Conservation (phyloP, 345 rosid genomes). For the Brassica carinata region DNA sequence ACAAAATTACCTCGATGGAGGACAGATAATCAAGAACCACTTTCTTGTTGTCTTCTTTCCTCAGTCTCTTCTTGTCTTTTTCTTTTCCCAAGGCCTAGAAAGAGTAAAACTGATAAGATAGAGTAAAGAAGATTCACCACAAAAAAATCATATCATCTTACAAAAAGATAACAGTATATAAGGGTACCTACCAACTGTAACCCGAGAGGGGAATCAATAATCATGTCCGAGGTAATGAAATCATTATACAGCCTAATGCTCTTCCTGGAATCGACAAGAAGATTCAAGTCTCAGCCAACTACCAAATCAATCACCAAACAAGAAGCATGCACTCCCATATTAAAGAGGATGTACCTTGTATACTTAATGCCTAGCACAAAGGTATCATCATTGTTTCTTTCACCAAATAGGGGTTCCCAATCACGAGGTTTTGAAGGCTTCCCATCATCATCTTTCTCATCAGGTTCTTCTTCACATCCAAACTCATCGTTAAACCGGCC, state of each 20-base stretch:
- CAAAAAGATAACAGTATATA: background rate
- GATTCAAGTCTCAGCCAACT: conserved; percentile 3
- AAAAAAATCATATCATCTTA: conserved; percentile 8
- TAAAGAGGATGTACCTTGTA: conserved; percentile 57
- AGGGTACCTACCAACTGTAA: conserved; percentile 54
- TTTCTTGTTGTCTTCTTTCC: conserved; percentile 48
- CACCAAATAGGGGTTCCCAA: conserved; percentile 72
- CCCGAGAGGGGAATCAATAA: conserved; percentile 80
- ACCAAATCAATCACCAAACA: background rate
- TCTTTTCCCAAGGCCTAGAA: conserved; percentile 70
- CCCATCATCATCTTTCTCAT: conserved; percentile 21
- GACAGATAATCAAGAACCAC: conserved; percentile 76
- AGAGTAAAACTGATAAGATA: conserved; percentile 14
- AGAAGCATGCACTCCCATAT: conserved; percentile 10
- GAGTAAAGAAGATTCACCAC: background rate
- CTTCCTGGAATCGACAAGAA: conserved; percentile 50
- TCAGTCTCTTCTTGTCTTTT: conserved; percentile 10
- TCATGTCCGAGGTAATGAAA: conserved; percentile 81
- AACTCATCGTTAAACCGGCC: conserved; percentile 71
- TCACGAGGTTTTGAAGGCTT: conserved; percentile 81
- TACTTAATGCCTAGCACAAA: conserved; percentile 84
- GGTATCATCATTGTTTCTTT: conserved; percentile 58
- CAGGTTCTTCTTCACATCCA: conserved; percentile 66
- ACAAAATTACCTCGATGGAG: conserved; percentile 71
- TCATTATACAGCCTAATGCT: conserved; percentile 76